A percentile compares a stretch with the other conserved stretches of the same genome.
Evolutionary conservation across 2,329 filamentous ascomycete species (phyloP).

Genomic region (Xylaria arbuscula): DNA sequence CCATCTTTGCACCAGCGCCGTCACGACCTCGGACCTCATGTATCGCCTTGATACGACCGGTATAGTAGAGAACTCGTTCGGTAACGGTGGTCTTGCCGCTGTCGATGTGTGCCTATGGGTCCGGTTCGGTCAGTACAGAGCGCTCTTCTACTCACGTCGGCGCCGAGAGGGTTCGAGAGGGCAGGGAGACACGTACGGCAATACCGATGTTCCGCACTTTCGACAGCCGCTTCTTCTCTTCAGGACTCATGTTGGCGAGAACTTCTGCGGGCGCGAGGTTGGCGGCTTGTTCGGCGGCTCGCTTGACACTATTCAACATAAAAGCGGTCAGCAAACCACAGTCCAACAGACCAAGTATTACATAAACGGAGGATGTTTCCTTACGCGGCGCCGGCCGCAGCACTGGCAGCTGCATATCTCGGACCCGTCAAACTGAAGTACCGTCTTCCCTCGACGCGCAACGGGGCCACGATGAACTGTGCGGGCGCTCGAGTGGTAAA

Average conservation of each 20-base stretch:
- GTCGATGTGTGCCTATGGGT: slow-evolving; percentile 87
- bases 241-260: slow-evolving; percentile 81
- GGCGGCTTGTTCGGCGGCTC: slow-evolving; percentile 65
- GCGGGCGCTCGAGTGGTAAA: slow-evolving; percentile 46
- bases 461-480: slow-evolving; percentile 50
- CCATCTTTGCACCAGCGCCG: slow-evolving; percentile 98
- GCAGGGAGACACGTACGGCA: slow-evolving; percentile 70
- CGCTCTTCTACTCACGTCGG: slow-evolving; percentile 5
- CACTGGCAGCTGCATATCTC: slow-evolving; percentile 48
- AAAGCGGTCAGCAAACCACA: slow-evolving; percentile 24
- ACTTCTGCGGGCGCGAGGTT: slow-evolving; percentile 69
- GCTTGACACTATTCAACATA: slow-evolving; percentile 53
- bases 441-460: slow-evolving; percentile 51
- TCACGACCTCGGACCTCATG: slow-evolving; percentile 97
- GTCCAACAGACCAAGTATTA: neutral
- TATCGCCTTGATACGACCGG: slow-evolving; percentile 94
- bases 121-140: slow-evolving; percentile 33
- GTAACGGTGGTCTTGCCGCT: slow-evolving; percentile 97
- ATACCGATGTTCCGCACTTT: slow-evolving; percentile 97
- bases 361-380: slow-evolving; percentile 30
- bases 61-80: slow-evolving; percentile 97
- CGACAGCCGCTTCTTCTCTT: slow-evolving; percentile 81
- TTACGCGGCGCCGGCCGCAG: slow-evolving; percentile 55
- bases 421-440: slow-evolving; percentile 55
- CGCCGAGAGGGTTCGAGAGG: slow-evolving; percentile 2